These are phyloP conservation scores for Carex kokanica DNA, from an alignment of 176 grass and related monocot species.

Conservation along the genomic window DNA sequence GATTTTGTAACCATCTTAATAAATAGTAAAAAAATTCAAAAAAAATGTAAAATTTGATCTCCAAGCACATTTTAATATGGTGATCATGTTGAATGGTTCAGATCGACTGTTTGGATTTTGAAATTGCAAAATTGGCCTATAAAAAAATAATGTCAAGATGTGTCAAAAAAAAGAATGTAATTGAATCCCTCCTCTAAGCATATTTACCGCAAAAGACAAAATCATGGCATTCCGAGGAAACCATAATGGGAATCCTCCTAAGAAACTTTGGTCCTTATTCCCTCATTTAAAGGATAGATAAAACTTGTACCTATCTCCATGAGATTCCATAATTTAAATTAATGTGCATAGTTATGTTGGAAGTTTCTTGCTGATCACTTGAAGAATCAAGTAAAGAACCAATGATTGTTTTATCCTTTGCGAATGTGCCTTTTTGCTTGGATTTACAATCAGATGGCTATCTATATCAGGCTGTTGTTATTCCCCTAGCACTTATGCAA, in stretches of 20 bases:
- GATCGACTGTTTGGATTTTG: too few species aligned
- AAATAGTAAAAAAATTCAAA: too few species aligned
- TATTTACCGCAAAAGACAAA: neutral
- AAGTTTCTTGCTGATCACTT: neutral
- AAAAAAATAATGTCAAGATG: too few species aligned
- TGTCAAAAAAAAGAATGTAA: too few species aligned
- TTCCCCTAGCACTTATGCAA: constrained; percentile 28
- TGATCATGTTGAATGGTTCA: too few species aligned
- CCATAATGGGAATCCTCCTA: neutral
- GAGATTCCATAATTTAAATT: neutral
- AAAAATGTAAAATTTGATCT: too few species aligned
- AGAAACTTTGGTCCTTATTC: constrained; percentile 11
- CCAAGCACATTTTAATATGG: too few species aligned
- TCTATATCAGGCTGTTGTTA: too few species aligned
- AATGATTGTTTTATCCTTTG: constrained; percentile 1
- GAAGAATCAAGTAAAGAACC: neutral
- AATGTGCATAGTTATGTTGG: too few species aligned
- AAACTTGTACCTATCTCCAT: constrained; percentile 5
- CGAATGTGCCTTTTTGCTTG: neutral
- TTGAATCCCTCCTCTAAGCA: too few species aligned
- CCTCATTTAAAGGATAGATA: neutral
- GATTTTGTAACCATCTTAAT: too few species aligned
- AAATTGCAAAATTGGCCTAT: too few species aligned
- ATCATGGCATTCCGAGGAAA: neutral
- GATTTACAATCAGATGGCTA: constrained; percentile 19